Conservation (phyloP, 257 asterid genomes). For the Solanum megistacrolobum region DNA sequence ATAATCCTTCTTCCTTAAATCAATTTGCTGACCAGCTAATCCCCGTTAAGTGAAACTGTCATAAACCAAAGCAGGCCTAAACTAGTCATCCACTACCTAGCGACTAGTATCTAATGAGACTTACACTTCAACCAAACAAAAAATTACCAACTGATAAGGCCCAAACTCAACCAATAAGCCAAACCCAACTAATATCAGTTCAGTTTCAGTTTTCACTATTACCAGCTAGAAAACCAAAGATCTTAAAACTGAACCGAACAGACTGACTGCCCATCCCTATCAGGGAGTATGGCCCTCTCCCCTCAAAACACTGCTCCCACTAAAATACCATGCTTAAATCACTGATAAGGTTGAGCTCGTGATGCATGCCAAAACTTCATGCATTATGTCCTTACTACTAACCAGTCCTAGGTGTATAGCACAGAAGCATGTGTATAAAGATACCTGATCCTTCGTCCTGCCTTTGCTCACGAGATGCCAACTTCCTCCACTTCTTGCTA, state of each 20-base stretch:
- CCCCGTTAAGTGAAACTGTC: background rate
- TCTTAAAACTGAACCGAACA: background rate
- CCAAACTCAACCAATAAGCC: background rate
- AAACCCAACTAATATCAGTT: background rate
- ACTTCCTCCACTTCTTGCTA: slow-evolving; percentile 64
- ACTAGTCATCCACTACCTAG: background rate
- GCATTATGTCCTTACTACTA: background rate
- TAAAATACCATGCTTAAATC: background rate
- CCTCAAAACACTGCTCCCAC: background rate
- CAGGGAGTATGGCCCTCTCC: background rate
- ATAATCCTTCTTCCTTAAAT: background rate
- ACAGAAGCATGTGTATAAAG: slow-evolving; percentile 10
- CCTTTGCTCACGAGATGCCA: slow-evolving; percentile 40
- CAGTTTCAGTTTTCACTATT: background rate
- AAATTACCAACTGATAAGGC: background rate
- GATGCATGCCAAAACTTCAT: background rate
- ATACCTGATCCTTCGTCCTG: slow-evolving; percentile 43
- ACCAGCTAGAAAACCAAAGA: background rate
- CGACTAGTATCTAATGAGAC: background rate
- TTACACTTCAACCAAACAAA: background rate
- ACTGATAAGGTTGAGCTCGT: background rate
- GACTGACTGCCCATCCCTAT: background rate
- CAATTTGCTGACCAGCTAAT: background rate
- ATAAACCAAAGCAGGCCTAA: background rate
- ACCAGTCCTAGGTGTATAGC: background rate